These are phyloP conservation scores for Coemansia sp. DNA, from an alignment of 192 early-diverging fungal genomes.

Conservation along the genomic window DNA sequence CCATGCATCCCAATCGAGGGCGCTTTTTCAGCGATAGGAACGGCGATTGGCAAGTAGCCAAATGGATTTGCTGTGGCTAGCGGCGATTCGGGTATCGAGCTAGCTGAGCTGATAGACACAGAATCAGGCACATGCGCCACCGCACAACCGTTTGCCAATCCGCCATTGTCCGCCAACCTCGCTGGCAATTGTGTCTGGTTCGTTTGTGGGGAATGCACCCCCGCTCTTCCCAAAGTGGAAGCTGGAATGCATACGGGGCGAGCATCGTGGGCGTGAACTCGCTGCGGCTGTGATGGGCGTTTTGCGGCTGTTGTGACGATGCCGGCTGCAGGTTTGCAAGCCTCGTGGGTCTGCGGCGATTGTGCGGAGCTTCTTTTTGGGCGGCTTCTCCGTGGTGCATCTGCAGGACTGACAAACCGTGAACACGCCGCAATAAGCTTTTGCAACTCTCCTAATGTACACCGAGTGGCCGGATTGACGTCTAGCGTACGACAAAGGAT, in stretches of 20 bases:
- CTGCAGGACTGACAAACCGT: conserved; percentile 25
- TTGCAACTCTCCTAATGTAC: conserved; percentile 53
- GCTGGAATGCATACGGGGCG: neutral
- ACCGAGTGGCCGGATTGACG: conserved; percentile 64
- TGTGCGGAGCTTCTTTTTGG: neutral
- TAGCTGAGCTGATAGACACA: conserved; percentile 27
- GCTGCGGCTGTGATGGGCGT: neutral
- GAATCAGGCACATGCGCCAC: conserved; percentile 13
- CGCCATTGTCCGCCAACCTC: neutral
- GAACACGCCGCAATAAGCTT: conserved; percentile 43
- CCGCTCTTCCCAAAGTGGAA: neutral
- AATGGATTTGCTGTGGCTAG: conserved; percentile 2
- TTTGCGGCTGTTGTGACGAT: neutral
- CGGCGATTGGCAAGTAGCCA: conserved; percentile 21
- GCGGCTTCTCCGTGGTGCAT: neutral
- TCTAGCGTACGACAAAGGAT: conserved; percentile 77
- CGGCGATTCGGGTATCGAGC: conserved; percentile 23
- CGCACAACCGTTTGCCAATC: neutral
- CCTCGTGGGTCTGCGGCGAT: neutral
- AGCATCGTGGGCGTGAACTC: neutral
- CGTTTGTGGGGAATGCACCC: neutral
- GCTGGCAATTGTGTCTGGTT: neutral
- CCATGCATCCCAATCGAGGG: neutral
- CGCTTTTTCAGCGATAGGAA: conserved; percentile 6
- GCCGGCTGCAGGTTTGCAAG: neutral